Base-by-base conservation (phyloP, 176 grass and related monocot genomes). In the Dactylis glomerata region DNA sequence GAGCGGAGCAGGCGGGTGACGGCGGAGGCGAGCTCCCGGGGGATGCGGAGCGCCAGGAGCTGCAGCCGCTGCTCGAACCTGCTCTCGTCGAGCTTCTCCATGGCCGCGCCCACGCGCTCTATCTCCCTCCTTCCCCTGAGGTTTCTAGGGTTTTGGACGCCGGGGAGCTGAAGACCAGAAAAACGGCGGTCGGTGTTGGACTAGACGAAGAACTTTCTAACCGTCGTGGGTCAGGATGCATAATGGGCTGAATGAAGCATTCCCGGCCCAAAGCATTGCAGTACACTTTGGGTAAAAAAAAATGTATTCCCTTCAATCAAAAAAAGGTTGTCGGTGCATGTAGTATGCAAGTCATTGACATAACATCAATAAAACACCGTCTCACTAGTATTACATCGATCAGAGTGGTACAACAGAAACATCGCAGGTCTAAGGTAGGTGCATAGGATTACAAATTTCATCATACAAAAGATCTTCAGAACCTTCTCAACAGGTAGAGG, bases 41-140 rank as follows among this genome's bases (percentile, higher is more conserved):
- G 96, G 70, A 99, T 96, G 57, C 96, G 88, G 68, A 99, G 87
- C 7, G 96, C 87, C 85, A 66, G 86, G 19, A 96, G 87, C 57
- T 92, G 69, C 31, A 99, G 57, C 86, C 72, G 83, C 68, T 94
- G 66, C 81, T 99, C 96, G 73, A 99, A 99, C 79, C 85, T 94
- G 52, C 84, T 94, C 81, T 92, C 88, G 24, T 96, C 91, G 32
- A 94, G 75, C 37, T 83, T 83, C 65, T 81, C 91, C 80, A 93
- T 88, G 23, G 41, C 28, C 55, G 8, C 36, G 1, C 3, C 12
- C 69, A 9, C 69, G 47, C 20, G 7, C 28, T 62, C 22, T 12
- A 31, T 30, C 37, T 27, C 56, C 46, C 52, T 64, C 31, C 32
- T 38, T 70, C 28, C 28, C 11, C 55, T 38, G 55, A 66, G 75